These are phyloP conservation scores for Talaromyces pinophilus DNA, from an alignment of 2,329 filamentous ascomycete species.

Conservation along the genomic window DNA sequence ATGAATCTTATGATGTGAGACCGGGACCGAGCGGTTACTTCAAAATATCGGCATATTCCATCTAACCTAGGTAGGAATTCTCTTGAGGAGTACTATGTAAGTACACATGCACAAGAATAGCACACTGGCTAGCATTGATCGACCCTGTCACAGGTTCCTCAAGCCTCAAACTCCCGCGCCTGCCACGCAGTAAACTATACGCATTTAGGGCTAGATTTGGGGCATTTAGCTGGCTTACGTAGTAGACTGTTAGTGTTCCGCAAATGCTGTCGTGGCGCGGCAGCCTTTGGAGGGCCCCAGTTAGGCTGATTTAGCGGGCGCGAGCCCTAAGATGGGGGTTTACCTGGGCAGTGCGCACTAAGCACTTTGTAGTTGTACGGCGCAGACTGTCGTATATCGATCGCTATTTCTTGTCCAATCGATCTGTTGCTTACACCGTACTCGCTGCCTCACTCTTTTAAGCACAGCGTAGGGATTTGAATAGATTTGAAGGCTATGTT, in stretches of 20 bases:
- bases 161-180: slow-evolving; percentile 3
- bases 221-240: not conserved
- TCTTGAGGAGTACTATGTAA: too few species aligned
- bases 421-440: not conserved
- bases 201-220: not conserved
- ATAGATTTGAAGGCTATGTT: not conserved
- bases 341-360: not conserved
- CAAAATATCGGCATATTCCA: not conserved
- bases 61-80: not conserved
- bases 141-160: slow-evolving; percentile 10
- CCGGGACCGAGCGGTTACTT: slow-evolving; percentile 9
- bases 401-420: not conserved
- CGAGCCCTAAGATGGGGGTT: slow-evolving; percentile 3
- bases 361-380: not conserved
- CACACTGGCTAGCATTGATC: not conserved
- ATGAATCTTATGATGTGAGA: slow-evolving; percentile 1
- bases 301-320: slow-evolving; percentile 5
- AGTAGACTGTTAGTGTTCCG: not conserved
- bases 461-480: not conserved
- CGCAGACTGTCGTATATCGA: not conserved
- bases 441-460: slow-evolving; percentile 14
- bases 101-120: not conserved
- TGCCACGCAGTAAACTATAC: not conserved
- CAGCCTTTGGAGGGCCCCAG: not conserved
- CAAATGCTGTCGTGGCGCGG: slow-evolving; percentile 5